Percentiles rank a stretch among this genome's conserved stretches.
Evolutionary conservation across 805 yeast genomes (phyloP).

Genomic region (Millerozyma acaciae): DNA sequence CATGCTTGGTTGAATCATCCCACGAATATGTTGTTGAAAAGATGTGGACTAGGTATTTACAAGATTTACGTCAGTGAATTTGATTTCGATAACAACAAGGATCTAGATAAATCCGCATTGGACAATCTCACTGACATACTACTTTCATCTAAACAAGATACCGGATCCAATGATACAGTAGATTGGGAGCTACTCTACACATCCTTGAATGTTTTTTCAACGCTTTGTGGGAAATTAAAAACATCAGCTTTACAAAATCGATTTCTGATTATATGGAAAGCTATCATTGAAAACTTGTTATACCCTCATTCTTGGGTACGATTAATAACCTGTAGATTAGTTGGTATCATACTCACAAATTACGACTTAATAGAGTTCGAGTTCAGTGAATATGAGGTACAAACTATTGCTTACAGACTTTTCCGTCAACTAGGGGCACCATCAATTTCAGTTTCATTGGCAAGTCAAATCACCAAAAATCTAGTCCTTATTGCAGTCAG

Average conservation of each 20-base stretch:
- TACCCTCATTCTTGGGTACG: conserved; percentile 95
- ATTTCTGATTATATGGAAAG: conserved; percentile 46
- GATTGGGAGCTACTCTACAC: conserved; percentile 81
- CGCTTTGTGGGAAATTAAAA: conserved; percentile 37
- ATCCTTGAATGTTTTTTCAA: conserved; percentile 50
- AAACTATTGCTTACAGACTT: conserved; percentile 60
- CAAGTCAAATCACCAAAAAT: conserved; percentile 62
- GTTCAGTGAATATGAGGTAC: conserved; percentile 46
- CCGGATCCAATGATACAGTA: conserved; percentile 34
- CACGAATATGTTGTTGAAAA: conserved; percentile 47
- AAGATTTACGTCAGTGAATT: conserved; percentile 53
- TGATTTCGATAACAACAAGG: conserved; percentile 36
- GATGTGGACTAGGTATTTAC: conserved; percentile 74
- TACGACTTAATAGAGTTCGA: conserved; percentile 31
- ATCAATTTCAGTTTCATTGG: conserved; percentile 56
- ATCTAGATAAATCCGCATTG: conserved; percentile 39
- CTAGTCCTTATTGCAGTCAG: conserved; percentile 54
- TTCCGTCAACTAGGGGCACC: conserved; percentile 85
- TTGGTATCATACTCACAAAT: conserved; percentile 49
- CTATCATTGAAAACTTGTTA: conserved; percentile 52
- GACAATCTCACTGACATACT: conserved; percentile 21
- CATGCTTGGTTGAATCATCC: conserved; percentile 62
- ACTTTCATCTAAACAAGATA: conserved; percentile 27
- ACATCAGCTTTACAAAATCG: conserved; percentile 21
- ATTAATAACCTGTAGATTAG: conserved; percentile 55